Percentiles rank a stretch among this genome's conserved stretches.
phyloP scores from a whole-genome alignment of 1,284 basidiomycete genomes.

The Trichosporon ovoides region DNA sequence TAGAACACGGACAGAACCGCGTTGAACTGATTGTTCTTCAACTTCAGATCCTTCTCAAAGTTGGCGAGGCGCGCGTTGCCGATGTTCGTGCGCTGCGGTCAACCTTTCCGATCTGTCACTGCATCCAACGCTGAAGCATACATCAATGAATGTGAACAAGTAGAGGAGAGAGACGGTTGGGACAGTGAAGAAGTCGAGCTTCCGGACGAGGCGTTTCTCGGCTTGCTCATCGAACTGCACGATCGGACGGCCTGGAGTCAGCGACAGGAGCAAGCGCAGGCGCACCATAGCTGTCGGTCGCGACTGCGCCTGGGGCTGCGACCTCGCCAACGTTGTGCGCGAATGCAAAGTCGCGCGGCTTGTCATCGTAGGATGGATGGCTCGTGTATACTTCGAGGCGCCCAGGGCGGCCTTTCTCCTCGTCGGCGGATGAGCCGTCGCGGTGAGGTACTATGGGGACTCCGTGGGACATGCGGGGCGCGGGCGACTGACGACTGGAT shows the following conservation, averaged over 20 bases:
- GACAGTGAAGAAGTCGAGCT: constrained; percentile 18
- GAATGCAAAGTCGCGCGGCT: not conserved
- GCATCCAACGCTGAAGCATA: not conserved
- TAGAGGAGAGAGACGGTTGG: constrained; percentile 17
- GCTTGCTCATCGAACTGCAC: constrained; percentile 17
- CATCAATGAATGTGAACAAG: constrained; percentile 14
- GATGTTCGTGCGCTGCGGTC: constrained; percentile 14
- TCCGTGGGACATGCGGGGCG: not conserved
- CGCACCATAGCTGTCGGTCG: constrained; percentile 6
- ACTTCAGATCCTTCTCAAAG: constrained; percentile 30
- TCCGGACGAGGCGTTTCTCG: constrained; percentile 21
- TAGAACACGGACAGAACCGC: constrained; percentile 37
- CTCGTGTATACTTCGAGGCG: not conserved
- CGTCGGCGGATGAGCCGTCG: not conserved
- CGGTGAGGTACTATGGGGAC: not conserved
- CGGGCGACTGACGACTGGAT: no score
- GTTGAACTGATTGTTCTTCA: constrained; percentile 32
- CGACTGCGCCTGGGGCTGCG: not conserved
- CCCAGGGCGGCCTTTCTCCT: not conserved
- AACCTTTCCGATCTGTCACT: not conserved
- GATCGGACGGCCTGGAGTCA: constrained; percentile 4
- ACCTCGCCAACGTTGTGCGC: not conserved
- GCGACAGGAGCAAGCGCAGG: not conserved
- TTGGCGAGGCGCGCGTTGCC: constrained; percentile 20
- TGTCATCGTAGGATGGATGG: not conserved